Conservation (phyloP, 2,329 filamentous ascomycete genomes). For the Diaporthe longicolla region DNA sequence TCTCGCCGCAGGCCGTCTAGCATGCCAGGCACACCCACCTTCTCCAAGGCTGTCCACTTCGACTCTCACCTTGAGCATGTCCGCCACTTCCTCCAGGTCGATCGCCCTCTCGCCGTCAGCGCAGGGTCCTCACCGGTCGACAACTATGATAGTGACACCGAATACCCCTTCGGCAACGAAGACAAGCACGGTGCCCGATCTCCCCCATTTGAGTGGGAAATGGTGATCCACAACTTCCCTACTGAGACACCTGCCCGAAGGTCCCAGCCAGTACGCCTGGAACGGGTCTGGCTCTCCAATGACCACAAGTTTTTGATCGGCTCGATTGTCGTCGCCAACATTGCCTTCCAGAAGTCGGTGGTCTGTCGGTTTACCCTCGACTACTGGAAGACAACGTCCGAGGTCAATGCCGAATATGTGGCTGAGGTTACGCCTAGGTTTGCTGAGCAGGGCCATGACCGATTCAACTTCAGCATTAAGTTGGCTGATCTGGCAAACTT, state of each 20-base stretch:
- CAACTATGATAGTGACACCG: constrained; percentile 85
- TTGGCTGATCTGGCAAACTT: constrained; percentile 91
- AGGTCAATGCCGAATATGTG: constrained; percentile 90
- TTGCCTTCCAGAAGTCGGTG: constrained; percentile 90
- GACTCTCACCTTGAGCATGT: constrained; percentile 97
- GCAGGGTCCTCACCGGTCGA: constrained; percentile 93
- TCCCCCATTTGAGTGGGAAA: constrained; percentile 86
- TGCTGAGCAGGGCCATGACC: constrained; percentile 77
- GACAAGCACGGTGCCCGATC: constrained; percentile 58
- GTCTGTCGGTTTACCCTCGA: constrained; percentile 96
- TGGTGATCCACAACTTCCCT: constrained; percentile 88
- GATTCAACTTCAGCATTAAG: constrained; percentile 95
- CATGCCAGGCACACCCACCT: constrained; percentile 97
- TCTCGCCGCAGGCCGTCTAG: constrained; percentile 89
- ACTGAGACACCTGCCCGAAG: constrained; percentile 73
- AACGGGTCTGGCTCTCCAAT: constrained; percentile 86
- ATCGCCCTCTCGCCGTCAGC: constrained; percentile 95
- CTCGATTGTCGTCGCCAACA: constrained; percentile 85
- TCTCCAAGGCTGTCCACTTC: constrained; percentile 98
- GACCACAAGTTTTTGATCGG: constrained; percentile 92
- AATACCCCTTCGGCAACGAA: constrained; percentile 84
- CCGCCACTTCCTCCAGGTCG: constrained; percentile 93
- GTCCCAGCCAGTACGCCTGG: constrained; percentile 80
- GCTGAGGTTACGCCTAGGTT: constrained; percentile 81
- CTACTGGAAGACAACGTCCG: constrained; percentile 98